phyloP scores from a whole-genome alignment of 768 basidiomycete species.

The Xerocomellus dryophilus region DNA sequence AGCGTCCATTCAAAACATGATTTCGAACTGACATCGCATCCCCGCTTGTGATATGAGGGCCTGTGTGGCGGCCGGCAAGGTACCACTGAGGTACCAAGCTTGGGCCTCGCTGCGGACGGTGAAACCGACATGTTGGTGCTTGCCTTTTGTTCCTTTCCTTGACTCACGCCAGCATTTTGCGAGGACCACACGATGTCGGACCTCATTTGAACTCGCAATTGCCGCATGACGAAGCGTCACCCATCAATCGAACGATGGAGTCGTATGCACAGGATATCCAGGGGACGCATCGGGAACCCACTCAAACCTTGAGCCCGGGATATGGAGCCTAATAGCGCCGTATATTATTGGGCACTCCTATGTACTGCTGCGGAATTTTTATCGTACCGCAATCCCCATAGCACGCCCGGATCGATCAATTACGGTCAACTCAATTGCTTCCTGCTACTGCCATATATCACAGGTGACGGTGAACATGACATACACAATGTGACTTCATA shows the following conservation, averaged over 20 bases:
- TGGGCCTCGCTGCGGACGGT: conserved; percentile 6
- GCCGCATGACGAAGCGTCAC: conserved; percentile 2
- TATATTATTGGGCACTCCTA: conserved; percentile 15
- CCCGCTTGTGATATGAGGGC: conserved; percentile 8
- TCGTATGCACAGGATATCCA: conserved; percentile 10
- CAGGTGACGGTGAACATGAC: conserved; percentile 13
- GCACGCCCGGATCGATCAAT: conserved; percentile 14
- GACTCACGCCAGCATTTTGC: conserved; percentile 9
- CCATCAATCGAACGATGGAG: conserved; percentile 6
- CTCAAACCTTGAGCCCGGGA: conserved; percentile 9
- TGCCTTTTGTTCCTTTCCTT: conserved; percentile 4
- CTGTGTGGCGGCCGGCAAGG: too few relatives aligned
- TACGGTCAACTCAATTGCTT: conserved; percentile 12
- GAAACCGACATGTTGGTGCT: neutral
- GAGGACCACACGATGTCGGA: conserved; percentile 5
- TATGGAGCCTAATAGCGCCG: conserved; percentile 3
- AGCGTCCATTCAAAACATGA: neutral
- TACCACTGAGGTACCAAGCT: conserved; percentile 14
- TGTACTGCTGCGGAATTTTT: conserved; percentile 3
- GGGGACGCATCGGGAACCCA: conserved; percentile 13
- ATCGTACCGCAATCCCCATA: conserved; percentile 11
- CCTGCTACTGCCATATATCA: conserved; percentile 11
- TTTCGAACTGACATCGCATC: conserved; percentile 3
- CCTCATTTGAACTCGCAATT: conserved; percentile 15
- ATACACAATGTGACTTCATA: conserved; percentile 16